A percentile compares a stretch with the other conserved stretches of the same genome.
Evolutionary conservation across 139 green algal genomes (phyloP).

Genomic region (Gonium pectorale): DNA sequence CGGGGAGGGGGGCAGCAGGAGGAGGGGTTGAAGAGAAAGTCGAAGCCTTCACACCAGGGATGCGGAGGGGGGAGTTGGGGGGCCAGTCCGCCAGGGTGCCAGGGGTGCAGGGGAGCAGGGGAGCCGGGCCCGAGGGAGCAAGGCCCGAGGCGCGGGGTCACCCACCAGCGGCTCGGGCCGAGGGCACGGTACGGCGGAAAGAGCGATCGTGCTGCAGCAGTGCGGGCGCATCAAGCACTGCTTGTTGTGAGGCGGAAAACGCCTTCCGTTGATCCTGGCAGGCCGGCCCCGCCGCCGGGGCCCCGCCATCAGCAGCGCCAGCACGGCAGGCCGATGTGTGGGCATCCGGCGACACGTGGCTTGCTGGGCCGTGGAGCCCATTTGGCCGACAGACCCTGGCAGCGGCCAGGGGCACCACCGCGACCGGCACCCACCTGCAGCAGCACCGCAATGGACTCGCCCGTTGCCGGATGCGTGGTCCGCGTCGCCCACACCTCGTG

Average conservation of each 20-base stretch:
- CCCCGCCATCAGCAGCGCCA: no score
- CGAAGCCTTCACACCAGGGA: no score
- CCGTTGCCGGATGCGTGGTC: neutral
- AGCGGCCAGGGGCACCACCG: neutral
- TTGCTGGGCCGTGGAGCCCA: no score
- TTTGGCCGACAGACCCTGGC: no score
- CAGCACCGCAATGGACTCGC: neutral
- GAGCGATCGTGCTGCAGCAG: no score
- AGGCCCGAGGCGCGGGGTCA: neutral
- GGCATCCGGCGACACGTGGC: no score
- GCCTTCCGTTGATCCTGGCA: no score
- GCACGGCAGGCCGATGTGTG: no score
- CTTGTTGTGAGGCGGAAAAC: no score
- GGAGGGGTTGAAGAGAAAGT: neutral
- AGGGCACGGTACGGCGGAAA: neutral
- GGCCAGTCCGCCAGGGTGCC: neutral
- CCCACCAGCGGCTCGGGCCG: neutral
- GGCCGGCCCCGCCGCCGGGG: no score
- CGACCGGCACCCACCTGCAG: neutral
- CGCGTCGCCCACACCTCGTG: constrained; percentile 8
- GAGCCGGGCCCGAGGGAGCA: neutral
- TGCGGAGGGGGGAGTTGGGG: neutral
- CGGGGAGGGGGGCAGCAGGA: neutral
- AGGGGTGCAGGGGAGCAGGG: neutral
- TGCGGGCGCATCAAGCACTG: no score